A percentile compares a stretch with the other conserved stretches of the same genome.
Conservation (phyloP, 768 basidiomycete genomes). For the Galerina sulciceps region DNA sequence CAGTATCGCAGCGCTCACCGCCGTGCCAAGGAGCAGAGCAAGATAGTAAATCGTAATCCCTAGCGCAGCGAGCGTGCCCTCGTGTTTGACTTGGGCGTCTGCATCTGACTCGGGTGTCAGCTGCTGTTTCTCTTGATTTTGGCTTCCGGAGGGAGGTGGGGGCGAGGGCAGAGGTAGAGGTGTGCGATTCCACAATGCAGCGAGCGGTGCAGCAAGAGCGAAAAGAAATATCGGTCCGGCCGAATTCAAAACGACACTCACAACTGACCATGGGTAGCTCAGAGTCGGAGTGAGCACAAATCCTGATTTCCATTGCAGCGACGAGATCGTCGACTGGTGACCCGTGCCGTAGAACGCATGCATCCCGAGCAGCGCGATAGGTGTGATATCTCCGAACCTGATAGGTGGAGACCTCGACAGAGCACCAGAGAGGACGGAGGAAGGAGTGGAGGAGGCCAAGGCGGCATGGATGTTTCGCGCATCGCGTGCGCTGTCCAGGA, state of each 20-base stretch:
- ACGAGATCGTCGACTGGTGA: constrained; percentile 87
- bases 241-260: constrained; percentile 79
- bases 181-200: constrained; percentile 83
- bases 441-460: constrained; percentile 52
- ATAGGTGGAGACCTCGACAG: constrained; percentile 36
- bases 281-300: constrained; percentile 79
- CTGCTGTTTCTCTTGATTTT: neutral
- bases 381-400: constrained; percentile 69
- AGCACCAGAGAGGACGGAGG: constrained; percentile 42
- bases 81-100: constrained; percentile 38
- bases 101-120: constrained; percentile 17
- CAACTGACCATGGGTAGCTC: constrained; percentile 71
- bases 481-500: constrained; percentile 83
- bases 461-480: constrained; percentile 55
- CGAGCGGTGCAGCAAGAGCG: constrained; percentile 65
- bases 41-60: constrained; percentile 75
- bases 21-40: constrained; percentile 66
- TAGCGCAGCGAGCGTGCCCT: constrained; percentile 56
- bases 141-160: neutral
- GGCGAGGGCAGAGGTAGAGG: no score
- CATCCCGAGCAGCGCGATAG: constrained; percentile 76
- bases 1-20: constrained; percentile 73
- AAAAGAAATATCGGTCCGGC: constrained; percentile 75
- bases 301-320: constrained; percentile 94
- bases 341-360: constrained; percentile 88